Percentiles rank a stretch among this genome's conserved stretches.
Conservation (phyloP, 169 alveolate genomes). For the Amoebophrya sp. region DNA sequence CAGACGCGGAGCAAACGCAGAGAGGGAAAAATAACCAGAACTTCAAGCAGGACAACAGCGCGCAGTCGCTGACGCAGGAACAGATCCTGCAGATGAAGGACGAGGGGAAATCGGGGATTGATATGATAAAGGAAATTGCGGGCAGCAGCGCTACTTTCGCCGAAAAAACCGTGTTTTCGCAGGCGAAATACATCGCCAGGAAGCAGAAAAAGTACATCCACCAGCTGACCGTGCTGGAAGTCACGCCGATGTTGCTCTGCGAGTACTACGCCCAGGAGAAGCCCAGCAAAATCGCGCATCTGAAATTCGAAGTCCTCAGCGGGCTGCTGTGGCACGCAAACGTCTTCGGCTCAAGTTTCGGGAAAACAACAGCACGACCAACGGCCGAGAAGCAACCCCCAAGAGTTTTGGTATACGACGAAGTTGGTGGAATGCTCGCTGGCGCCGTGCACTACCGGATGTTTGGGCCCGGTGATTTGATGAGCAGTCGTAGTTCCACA, state of each 20-base stretch:
- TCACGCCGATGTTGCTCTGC: neutral
- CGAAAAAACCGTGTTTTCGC: neutral
- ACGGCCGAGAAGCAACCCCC: neutral
- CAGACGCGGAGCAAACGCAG: too few species aligned
- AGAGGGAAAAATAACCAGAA: neutral
- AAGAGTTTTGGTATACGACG: neutral
- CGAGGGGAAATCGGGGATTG: neutral
- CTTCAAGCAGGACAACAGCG: neutral
- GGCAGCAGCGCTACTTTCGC: neutral
- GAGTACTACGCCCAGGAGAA: neutral
- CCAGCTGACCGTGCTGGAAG: neutral
- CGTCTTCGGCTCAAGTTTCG: neutral
- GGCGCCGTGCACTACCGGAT: constrained; percentile 14
- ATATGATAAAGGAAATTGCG: neutral
- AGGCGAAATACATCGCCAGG: neutral
- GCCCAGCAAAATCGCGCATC: neutral
- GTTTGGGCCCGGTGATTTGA: neutral
- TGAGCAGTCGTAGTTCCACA: too few species aligned
- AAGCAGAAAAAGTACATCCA: neutral
- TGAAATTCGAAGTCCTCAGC: constrained; percentile 9
- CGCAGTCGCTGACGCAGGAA: neutral
- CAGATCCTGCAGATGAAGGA: neutral
- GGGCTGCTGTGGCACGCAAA: constrained; percentile 9
- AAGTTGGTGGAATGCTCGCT: neutral
- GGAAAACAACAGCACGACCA: neutral